phyloP scores from a whole-genome alignment of 108 stramenopile species.

The Pseudonitzschia multistriata region DNA sequence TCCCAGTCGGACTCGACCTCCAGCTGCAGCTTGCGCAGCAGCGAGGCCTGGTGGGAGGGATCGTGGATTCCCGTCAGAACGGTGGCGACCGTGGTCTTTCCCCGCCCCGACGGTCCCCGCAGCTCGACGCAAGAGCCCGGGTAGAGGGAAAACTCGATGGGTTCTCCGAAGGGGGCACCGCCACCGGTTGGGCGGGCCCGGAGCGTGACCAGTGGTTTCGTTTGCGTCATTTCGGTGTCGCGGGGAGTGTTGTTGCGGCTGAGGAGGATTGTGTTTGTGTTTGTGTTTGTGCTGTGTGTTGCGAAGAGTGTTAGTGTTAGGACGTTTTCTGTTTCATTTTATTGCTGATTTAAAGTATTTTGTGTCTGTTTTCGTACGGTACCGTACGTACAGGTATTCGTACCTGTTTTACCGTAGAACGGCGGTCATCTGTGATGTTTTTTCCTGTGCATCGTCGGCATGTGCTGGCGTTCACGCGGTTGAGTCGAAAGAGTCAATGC shows the following conservation, averaged over 20 bases:
- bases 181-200: constrained; percentile 22
- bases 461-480: too few species aligned
- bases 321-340: too few species aligned
- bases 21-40: constrained; percentile 41
- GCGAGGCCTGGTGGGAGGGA: constrained; percentile 14
- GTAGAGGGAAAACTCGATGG: constrained; percentile 49
- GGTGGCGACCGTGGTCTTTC: constrained; percentile 69
- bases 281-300: background rate
- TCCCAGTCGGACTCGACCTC: constrained; percentile 53
- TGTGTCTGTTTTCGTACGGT: too few species aligned
- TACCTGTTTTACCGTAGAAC: too few species aligned
- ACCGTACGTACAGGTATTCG: too few species aligned
- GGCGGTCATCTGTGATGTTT: too few species aligned
- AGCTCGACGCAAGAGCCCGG: constrained; percentile 59
- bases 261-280: background rate
- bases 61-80: constrained; percentile 52
- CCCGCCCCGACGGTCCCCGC: constrained; percentile 52
- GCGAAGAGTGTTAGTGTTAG: too few species aligned
- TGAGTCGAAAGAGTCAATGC: too few species aligned
- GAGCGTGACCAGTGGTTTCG: constrained; percentile 14
- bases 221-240: background rate
- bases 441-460: too few species aligned
- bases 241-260: too few species aligned
- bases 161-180: constrained; percentile 69
- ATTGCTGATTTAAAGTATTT: too few species aligned